A percentile compares a stretch with the other conserved stretches of the same genome.
Evolutionary conservation across 2,329 filamentous ascomycete species (phyloP).

Genomic region (Penicillium concentricum): DNA sequence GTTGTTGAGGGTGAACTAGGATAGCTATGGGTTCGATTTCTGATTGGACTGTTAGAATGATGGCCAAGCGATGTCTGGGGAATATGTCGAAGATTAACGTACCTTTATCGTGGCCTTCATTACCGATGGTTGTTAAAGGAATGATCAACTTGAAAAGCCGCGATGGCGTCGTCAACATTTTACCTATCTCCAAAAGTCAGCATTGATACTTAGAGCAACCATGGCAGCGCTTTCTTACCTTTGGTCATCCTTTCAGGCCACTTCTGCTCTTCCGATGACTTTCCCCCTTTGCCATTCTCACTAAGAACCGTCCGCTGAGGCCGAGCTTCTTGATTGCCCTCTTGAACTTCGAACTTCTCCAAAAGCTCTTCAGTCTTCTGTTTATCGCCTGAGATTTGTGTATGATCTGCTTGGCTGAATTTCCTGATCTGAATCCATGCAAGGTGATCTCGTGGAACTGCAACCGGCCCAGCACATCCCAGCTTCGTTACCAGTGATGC

Average conservation of each 20-base stretch:
- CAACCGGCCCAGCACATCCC: not conserved
- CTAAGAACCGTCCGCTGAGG: constrained; percentile 27
- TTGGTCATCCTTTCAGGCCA: constrained; percentile 58
- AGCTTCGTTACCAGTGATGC: not conserved
- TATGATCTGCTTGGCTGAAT: constrained; percentile 19
- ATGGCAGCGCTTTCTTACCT: constrained; percentile 43
- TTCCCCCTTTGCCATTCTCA: constrained; percentile 28
- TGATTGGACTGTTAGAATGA: constrained; percentile 13
- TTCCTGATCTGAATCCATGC: constrained; percentile 10
- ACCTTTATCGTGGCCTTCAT: constrained; percentile 59
- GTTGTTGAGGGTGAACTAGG: constrained; percentile 84
- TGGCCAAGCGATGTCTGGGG: not conserved
- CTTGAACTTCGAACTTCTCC: constrained; percentile 40
- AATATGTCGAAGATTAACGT: not conserved
- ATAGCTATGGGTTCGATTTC: constrained; percentile 81
- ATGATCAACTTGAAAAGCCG: constrained; percentile 78
- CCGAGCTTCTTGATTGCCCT: constrained; percentile 23
- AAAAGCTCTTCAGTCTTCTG: constrained; percentile 37
- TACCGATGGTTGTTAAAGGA: constrained; percentile 65
- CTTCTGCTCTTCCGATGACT: not conserved
- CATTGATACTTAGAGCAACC: not conserved
- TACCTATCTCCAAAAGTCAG: constrained; percentile 51
- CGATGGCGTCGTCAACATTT: constrained; percentile 76
- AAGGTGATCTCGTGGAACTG: not conserved
- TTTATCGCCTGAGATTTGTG: constrained; percentile 23